A percentile compares a stretch with the other conserved stretches of the same genome.
phyloP scores from a whole-genome alignment of 2,329 filamentous ascomycete species.

The Aspergillus aculeatinus region DNA sequence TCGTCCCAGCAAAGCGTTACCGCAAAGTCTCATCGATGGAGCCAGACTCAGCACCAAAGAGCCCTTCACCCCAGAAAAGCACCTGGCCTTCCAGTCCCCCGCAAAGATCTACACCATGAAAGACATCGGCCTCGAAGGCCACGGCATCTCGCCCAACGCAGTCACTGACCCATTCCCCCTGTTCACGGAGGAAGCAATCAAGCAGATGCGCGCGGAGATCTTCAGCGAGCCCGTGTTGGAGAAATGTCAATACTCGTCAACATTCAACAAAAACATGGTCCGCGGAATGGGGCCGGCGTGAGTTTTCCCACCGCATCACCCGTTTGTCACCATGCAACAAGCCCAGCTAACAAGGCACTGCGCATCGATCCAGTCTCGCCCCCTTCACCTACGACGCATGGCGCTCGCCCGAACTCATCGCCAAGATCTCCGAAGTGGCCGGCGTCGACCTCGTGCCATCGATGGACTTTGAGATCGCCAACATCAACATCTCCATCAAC shows the following conservation, averaged over 20 bases:
- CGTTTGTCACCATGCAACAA: background rate
- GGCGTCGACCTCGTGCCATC: constrained; percentile 59
- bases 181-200: constrained; percentile 60
- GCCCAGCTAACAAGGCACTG: too few species aligned
- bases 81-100: constrained; percentile 54
- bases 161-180: constrained; percentile 63
- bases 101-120: constrained; percentile 57
- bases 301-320: constrained; percentile 25
- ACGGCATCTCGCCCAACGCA: constrained; percentile 60
- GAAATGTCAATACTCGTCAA: constrained; percentile 59
- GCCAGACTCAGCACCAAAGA: constrained; percentile 6
- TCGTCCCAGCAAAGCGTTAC: constrained; percentile 15
- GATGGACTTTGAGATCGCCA: constrained; percentile 45
- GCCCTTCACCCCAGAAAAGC: constrained; percentile 53
- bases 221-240: constrained; percentile 55
- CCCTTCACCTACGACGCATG: constrained; percentile 62
- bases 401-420: constrained; percentile 55
- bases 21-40: constrained; percentile 14
- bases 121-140: constrained; percentile 49
- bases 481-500: background rate
- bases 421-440: constrained; percentile 56
- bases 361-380: constrained; percentile 46
- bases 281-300: constrained; percentile 56
- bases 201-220: constrained; percentile 60
- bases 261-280: constrained; percentile 50